phyloP scores from a whole-genome alignment of 176 grass and related monocot genomes.

The Oryza glaberrima region DNA sequence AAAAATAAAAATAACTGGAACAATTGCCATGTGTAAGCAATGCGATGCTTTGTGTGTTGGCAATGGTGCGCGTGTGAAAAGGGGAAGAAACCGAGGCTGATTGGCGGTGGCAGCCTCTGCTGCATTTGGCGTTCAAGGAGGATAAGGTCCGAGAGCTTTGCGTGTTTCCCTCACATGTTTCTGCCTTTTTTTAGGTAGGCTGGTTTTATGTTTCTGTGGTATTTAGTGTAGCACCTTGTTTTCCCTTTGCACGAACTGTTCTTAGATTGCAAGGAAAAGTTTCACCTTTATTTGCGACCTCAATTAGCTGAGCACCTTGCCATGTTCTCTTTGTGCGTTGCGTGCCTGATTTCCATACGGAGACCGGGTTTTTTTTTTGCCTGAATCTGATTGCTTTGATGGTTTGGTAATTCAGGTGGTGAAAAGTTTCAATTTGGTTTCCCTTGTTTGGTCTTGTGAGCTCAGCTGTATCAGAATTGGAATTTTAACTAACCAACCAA shows the following conservation, averaged over 20 bases:
- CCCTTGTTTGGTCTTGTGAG: constrained; percentile 21
- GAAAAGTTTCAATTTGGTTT: constrained; percentile 26
- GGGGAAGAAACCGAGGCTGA: constrained; percentile 2
- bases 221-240: background rate
- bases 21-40: constrained; percentile 35
- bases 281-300: constrained; percentile 9
- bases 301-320: background rate
- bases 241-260: constrained; percentile 12
- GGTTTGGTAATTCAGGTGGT: constrained; percentile 43
- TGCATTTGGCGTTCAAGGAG: constrained; percentile 44
- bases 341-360: background rate
- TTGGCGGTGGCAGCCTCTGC: background rate
- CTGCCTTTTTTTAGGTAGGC: constrained; percentile 46
- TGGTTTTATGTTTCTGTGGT: background rate
- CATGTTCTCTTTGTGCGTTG: constrained; percentile 1
- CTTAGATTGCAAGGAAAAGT: constrained; percentile 13
- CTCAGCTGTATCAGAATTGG: background rate
- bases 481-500: constrained; percentile 40
- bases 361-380: background rate
- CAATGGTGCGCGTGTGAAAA: constrained; percentile 35
- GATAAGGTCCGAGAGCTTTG: constrained; percentile 45
- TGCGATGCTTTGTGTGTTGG: constrained; percentile 44
- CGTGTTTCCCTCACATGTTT: constrained; percentile 40
- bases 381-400: background rate
- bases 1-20: background rate